phyloP scores from a whole-genome alignment of 805 yeast species.

The Kuraishia capsulata region DNA sequence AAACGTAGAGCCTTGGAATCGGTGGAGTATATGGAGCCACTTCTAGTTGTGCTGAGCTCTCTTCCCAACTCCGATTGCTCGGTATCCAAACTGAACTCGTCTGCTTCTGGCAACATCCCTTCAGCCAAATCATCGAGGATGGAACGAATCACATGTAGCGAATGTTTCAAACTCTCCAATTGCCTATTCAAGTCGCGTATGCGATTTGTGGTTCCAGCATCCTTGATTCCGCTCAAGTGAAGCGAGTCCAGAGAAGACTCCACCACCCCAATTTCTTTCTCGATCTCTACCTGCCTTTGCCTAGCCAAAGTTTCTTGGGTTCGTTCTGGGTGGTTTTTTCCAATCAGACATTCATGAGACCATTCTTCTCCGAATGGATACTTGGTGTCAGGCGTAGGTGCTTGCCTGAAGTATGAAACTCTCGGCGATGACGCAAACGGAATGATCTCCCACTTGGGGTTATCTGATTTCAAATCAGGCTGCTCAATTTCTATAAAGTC shows the following conservation, averaged over 20 bases:
- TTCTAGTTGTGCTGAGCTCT: neutral
- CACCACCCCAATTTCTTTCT: slow-evolving; percentile 23
- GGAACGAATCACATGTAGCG: slow-evolving; percentile 17
- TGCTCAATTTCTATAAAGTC: slow-evolving; percentile 69
- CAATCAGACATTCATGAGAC: slow-evolving; percentile 62
- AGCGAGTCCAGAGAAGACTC: slow-evolving; percentile 16
- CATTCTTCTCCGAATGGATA: slow-evolving; percentile 54
- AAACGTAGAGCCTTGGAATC: neutral
- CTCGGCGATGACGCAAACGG: slow-evolving; percentile 45
- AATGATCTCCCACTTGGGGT: slow-evolving; percentile 40
- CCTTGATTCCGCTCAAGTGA: slow-evolving; percentile 12
- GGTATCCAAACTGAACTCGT: neutral
- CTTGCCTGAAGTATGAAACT: slow-evolving; percentile 50
- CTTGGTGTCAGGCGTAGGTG: slow-evolving; percentile 32
- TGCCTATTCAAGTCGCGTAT: neutral
- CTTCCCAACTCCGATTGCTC: slow-evolving; percentile 1
- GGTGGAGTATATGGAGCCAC: neutral
- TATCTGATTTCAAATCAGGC: slow-evolving; percentile 26
- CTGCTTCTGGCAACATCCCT: neutral
- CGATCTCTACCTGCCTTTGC: slow-evolving; percentile 27
- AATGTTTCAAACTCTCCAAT: slow-evolving; percentile 1
- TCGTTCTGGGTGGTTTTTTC: slow-evolving; percentile 42
- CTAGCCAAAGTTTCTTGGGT: slow-evolving; percentile 40
- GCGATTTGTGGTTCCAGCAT: neutral
- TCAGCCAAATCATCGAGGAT: slow-evolving; percentile 18